Percentiles rank a stretch among this genome's conserved stretches.
These are phyloP conservation scores for Acacia crassicarpa DNA, from an alignment of 306 rosid species.

Conservation along the genomic window DNA sequence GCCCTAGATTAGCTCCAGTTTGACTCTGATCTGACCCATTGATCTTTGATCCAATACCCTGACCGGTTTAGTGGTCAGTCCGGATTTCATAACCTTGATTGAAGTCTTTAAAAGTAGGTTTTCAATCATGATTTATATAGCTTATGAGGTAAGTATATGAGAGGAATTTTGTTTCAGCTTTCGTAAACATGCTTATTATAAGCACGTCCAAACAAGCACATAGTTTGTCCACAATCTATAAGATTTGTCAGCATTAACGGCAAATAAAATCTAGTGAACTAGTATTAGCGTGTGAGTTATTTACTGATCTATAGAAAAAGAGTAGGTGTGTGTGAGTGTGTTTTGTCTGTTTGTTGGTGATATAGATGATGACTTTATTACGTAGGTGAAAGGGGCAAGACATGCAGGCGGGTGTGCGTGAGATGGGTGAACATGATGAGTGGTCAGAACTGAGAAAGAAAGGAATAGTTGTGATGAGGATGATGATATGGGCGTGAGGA, in stretches of 20 bases:
- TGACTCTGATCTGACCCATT: too few relatives aligned
- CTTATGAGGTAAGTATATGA: too few relatives aligned
- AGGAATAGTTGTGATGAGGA: background rate
- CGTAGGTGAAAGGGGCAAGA: slow-evolving; percentile 77
- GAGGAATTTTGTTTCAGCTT: too few relatives aligned
- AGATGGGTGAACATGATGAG: slow-evolving; percentile 47
- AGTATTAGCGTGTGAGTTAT: slow-evolving; percentile 6
- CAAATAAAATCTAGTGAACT: background rate
- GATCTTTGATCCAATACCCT: too few relatives aligned
- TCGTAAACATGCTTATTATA: too few relatives aligned
- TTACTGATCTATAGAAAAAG: background rate
- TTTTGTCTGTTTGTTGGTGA: background rate
- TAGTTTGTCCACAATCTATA: slow-evolving; percentile 1
- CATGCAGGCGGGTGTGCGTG: slow-evolving; percentile 69
- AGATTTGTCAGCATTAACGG: background rate
- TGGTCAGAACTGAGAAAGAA: slow-evolving; percentile 37
- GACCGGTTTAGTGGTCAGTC: too few relatives aligned
- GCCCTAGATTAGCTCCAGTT: too few relatives aligned
- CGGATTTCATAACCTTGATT: too few relatives aligned
- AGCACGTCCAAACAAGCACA: too few relatives aligned
- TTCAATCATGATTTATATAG: too few relatives aligned
- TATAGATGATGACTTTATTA: slow-evolving; percentile 36
- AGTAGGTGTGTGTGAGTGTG: slow-evolving; percentile 13
- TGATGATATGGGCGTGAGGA: background rate
- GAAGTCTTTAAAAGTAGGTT: too few relatives aligned